Conservation (phyloP, 305 asterid species). For the Rubia peregrina region DNA sequence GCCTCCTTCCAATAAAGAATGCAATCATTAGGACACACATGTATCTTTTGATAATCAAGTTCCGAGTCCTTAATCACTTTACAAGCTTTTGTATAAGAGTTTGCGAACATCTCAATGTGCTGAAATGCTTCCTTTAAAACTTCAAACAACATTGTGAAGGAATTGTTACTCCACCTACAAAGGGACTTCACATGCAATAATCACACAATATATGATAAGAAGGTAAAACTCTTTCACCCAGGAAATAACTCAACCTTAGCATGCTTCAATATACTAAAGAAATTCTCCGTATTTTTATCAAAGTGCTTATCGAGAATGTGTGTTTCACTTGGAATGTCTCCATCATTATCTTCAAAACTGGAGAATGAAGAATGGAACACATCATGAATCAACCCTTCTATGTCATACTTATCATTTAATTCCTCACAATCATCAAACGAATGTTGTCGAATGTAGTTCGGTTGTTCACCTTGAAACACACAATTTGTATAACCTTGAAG, state of each 20-base stretch:
- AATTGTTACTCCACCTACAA: not conserved
- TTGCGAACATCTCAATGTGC: not conserved
- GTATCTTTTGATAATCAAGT: not conserved
- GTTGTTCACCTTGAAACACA: not conserved
- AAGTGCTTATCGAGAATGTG: not conserved
- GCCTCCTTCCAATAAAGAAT: not conserved
- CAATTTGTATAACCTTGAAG: not conserved
- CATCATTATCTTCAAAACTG: not conserved
- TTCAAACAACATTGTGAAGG: conserved; percentile 2
- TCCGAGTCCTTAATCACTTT: not conserved
- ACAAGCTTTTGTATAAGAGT: conserved; percentile 2
- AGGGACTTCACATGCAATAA: conserved; percentile 6
- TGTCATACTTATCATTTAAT: not conserved
- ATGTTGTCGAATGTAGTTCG: not conserved
- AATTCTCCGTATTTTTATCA: not conserved
- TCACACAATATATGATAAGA: not conserved
- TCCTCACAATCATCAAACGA: not conserved
- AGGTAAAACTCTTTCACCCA: not conserved
- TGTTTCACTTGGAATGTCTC: not conserved
- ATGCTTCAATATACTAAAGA: not conserved
- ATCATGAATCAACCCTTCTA: not conserved
- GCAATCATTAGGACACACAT: not conserved
- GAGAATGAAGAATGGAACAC: not conserved
- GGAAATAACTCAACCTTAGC: not conserved
- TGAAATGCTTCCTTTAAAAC: not conserved